phyloP scores from a whole-genome alignment of 2,329 filamentous ascomycete genomes.

The Hymenoscyphus fraxineus region DNA sequence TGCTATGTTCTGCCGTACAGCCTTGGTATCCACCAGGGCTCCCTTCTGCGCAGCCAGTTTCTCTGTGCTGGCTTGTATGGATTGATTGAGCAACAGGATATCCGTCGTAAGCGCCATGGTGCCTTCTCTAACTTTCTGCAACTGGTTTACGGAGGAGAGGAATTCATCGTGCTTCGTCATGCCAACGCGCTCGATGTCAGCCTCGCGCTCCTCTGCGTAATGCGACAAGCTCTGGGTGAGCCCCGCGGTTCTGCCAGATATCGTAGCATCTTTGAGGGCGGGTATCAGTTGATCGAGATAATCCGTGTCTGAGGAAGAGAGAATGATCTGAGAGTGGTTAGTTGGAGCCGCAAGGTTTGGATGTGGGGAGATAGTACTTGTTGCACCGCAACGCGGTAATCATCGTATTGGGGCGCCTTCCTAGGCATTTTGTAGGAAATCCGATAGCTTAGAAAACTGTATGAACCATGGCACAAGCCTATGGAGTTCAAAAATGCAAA shows the following conservation, averaged over 20 bases:
- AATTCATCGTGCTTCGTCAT: slow-evolving; percentile 97
- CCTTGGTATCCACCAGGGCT: slow-evolving; percentile 84
- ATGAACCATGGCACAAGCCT: slow-evolving; percentile 2
- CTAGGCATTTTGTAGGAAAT: slow-evolving; percentile 14
- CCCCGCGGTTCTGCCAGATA: slow-evolving; percentile 66
- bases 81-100: slow-evolving; percentile 88
- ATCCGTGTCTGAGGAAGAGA: slow-evolving; percentile 85
- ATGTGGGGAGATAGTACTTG: slow-evolving; percentile 24
- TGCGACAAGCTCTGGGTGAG: slow-evolving; percentile 75
- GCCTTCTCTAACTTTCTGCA: slow-evolving; percentile 87
- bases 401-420: slow-evolving; percentile 31
- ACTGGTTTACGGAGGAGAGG: slow-evolving; percentile 84
- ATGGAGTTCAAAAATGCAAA: background rate
- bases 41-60: slow-evolving; percentile 93
- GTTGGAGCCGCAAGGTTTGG: background rate
- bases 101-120: slow-evolving; percentile 86
- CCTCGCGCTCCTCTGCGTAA: slow-evolving; percentile 82
- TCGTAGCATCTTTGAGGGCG: slow-evolving; percentile 83
- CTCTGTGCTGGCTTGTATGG: slow-evolving; percentile 92
- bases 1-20: slow-evolving; percentile 91
- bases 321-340: slow-evolving; percentile 69
- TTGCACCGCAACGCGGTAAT: slow-evolving; percentile 33
- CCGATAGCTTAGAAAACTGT: background rate
- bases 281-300: slow-evolving; percentile 96
- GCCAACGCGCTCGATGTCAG: slow-evolving; percentile 90